Percentiles rank a stretch among this genome's conserved stretches.
phyloP scores from a whole-genome alignment of 2,329 filamentous ascomycete genomes.

The Botrytis cinerea region DNA sequence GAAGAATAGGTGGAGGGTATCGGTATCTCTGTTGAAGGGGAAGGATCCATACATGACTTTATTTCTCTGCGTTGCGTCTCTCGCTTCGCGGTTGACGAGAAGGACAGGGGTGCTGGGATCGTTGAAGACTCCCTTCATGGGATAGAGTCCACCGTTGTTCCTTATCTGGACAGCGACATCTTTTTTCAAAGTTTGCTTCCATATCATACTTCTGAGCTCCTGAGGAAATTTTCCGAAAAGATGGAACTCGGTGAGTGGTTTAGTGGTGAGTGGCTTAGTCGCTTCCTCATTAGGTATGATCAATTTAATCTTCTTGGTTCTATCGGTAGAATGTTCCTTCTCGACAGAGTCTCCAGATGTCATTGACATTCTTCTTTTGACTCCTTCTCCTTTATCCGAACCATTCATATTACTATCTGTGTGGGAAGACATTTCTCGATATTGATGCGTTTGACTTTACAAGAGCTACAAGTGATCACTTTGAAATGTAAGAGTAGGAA shows the following conservation, averaged over 20 bases:
- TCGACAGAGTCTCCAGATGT: background rate
- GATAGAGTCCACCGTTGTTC: background rate
- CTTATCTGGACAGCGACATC: background rate
- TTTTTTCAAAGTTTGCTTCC: background rate
- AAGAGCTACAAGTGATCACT: background rate
- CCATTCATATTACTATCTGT: background rate
- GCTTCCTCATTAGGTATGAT: rapidly evolving
- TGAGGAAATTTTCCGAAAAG: background rate
- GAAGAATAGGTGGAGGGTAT: background rate
- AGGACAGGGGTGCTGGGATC: background rate
- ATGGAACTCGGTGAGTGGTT: background rate
- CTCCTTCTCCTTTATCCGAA: background rate
- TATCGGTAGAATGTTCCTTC: background rate
- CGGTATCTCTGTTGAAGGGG: background rate
- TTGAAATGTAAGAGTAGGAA: background rate
- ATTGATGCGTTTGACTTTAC: background rate
- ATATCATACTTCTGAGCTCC: background rate
- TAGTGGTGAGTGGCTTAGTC: background rate
- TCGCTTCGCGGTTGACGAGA: background rate
- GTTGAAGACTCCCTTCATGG: background rate
- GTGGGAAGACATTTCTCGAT: background rate
- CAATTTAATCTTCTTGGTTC: background rate
- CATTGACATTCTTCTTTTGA: background rate
- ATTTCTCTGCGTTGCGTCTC: background rate
- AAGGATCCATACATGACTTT: background rate